These are phyloP conservation scores for Diddensiella transvaalensis DNA, from an alignment of 805 yeast species.

Conservation along the genomic window DNA sequence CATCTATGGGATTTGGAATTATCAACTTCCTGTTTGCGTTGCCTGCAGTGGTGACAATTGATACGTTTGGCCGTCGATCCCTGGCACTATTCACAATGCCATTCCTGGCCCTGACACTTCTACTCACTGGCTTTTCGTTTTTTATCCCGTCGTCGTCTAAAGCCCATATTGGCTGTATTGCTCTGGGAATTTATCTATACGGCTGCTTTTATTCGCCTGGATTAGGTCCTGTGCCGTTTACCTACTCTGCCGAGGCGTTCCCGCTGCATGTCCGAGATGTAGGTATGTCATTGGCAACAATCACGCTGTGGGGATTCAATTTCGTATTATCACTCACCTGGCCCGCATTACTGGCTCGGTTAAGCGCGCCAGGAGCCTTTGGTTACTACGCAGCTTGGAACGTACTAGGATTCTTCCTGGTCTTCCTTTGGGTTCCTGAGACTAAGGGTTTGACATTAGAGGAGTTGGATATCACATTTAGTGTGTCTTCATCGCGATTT, in stretches of 20 bases:
- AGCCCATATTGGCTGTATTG: conserved; percentile 60
- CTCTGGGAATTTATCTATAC: conserved; percentile 71
- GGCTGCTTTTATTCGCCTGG: conserved; percentile 76
- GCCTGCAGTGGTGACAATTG: conserved; percentile 80
- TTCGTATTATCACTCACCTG: conserved; percentile 68
- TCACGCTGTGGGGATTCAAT: conserved; percentile 49
- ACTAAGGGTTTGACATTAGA: conserved; percentile 70
- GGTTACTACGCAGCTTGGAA: conserved; percentile 90
- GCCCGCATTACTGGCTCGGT: conserved; percentile 66
- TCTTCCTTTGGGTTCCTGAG: conserved; percentile 53
- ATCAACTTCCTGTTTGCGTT: conserved; percentile 75
- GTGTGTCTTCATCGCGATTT: conserved; percentile 50
- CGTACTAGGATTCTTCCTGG: conserved; percentile 63
- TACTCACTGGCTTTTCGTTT: conserved; percentile 57
- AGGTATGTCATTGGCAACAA: conserved; percentile 78
- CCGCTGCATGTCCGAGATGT: conserved; percentile 75
- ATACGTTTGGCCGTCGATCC: conserved; percentile 67
- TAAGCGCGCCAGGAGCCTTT: conserved; percentile 80
- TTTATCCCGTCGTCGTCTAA: conserved; percentile 50
- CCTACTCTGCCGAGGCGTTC: conserved; percentile 81
- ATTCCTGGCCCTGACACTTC: conserved; percentile 51
- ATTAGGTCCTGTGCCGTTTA: conserved; percentile 87
- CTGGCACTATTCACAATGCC: conserved; percentile 59
- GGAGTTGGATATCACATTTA: conserved; percentile 71
- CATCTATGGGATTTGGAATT: conserved; percentile 85